Base-by-base conservation (phyloP, 176 grass and related monocot species). In the Cenchrus fungigraminus region DNA sequence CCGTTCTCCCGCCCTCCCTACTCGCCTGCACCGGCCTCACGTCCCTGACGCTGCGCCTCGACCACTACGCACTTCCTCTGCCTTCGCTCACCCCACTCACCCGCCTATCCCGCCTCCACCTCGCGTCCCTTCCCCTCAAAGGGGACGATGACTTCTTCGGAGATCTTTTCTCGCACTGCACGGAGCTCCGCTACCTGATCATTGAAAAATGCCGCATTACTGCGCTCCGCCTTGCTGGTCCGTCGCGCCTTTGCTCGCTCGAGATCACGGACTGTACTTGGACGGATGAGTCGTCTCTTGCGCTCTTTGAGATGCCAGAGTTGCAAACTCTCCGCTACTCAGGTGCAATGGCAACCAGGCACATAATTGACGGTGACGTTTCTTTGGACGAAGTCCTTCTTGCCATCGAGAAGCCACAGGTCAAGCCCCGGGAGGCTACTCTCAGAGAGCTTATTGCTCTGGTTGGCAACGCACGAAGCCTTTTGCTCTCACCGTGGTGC, bases 401-500 rank as follows among this genome's bases (percentile, higher is more conserved):
- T 9, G 47, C 70, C 76, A 71, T 84, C 4, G 79, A 86, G 79
- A 83, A 81, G 76, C 80, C 87, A n/a, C 76, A 75, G 15, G 71
- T 50, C 29, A 89, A 88, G 65, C 69, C 60, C 55, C 79, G 52
- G 46, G 76, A 81, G 53, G 69, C 52, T 69, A 45, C 86, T 74
- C 58, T 89, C n/a, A 79, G 80, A 65, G 80, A 76, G 76, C 87
- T 89, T 59, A 75, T 92, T 63, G 25, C 54, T 40, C 70, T 77
- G 64, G 91, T 89, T 63, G 80, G 68, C 14, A 89, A 92, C 70
- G 79, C 29, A 62, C 80, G 40, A 29, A 86, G 69, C 62, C 84
- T 92, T 9, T 51, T 71, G 56, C 84, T 92, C 12, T 92, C 91
- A 13, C 75, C 91, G n/a, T 92, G 91, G 87, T 92, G 91, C 84